Evolutionary conservation across 2,329 filamentous ascomycete genomes (phyloP).

Genomic region (Venturia nashicola): DNA sequence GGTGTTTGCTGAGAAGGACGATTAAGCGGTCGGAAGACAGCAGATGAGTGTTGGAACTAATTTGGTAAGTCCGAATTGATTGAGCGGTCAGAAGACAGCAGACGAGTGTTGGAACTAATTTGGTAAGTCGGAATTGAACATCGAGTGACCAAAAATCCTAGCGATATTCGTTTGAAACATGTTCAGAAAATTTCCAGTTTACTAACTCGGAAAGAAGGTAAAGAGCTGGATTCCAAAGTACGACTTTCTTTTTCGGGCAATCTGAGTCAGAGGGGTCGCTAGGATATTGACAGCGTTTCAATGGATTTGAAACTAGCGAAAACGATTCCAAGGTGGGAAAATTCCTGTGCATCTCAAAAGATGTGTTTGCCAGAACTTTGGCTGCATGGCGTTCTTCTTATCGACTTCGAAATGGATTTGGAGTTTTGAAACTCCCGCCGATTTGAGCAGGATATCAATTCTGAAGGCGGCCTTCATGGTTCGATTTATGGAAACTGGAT

Average conservation of each 20-base stretch:
- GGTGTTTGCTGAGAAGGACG: neutral
- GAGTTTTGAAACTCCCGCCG: too few relatives aligned
- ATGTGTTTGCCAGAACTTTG: neutral
- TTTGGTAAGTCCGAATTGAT: too few relatives aligned
- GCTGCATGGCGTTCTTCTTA: neutral
- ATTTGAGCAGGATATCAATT: neutral
- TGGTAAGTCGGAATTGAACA: too few relatives aligned
- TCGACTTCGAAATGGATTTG: neutral
- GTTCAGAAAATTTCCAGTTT: neutral
- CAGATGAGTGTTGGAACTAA: too few relatives aligned
- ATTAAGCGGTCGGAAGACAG: neutral
- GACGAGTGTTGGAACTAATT: too few relatives aligned
- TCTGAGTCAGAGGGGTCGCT: neutral
- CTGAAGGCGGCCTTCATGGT: neutral
- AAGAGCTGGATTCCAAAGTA: neutral
- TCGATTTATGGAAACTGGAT: neutral
- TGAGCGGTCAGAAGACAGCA: too few relatives aligned
- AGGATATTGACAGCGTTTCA: neutral
- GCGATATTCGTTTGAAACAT: neutral
- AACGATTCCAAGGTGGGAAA: neutral
- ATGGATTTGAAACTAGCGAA: neutral
- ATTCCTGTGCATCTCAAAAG: neutral
- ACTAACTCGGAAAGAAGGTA: neutral
- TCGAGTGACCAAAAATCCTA: neutral
- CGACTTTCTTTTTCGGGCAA: neutral